Conservation (phyloP, 495 filamentous ascomycete genomes). For the Aspergillus leporis region DNA sequence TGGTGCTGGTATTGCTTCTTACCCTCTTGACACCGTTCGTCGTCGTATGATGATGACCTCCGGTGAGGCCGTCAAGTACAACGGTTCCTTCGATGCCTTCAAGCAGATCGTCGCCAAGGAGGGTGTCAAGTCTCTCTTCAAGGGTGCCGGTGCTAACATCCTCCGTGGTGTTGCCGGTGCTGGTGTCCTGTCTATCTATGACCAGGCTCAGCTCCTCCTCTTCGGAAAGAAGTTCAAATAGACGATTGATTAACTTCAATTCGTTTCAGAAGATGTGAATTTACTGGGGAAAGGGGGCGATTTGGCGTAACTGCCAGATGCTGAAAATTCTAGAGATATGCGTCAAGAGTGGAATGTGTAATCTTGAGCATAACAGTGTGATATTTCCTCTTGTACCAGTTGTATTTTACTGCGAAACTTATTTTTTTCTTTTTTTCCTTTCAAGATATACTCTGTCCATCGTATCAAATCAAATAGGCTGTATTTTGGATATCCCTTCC, state of each 20-base stretch:
- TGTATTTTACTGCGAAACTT: conserved; percentile 61
- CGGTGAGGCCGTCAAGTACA: conserved; percentile 98
- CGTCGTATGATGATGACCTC: conserved; percentile 99
- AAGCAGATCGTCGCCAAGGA: conserved; percentile 95
- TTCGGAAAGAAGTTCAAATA: conserved; percentile 99
- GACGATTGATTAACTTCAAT: conserved; percentile 31
- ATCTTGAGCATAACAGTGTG: conserved; percentile 50
- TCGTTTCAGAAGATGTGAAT: conserved; percentile 19
- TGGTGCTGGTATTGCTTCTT: conserved; percentile 99
- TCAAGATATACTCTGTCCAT: conserved; percentile 36
- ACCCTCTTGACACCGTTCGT: conserved; percentile 99
- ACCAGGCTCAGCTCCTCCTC: conserved; percentile 96
- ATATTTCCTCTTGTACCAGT: conserved; percentile 48
- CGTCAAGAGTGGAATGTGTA: conserved; percentile 42
- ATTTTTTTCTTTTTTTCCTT: conserved; percentile 47
- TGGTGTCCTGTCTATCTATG: conserved; percentile 99
- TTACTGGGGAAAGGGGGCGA: conserved; percentile 35
- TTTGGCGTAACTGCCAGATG: conserved; percentile 27
- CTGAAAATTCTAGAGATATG: conserved; percentile 51
- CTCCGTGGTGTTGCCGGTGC: conserved; percentile 99
- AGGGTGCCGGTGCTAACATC: conserved; percentile 99
- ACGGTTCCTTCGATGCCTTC: conserved; percentile 87
- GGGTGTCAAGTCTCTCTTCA: conserved; percentile 98
- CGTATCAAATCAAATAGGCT: conserved; percentile 8
- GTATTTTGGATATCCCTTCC: not conserved